Conservation (phyloP, 176 grass and related monocot genomes). For the Phoenix dactylifera region DNA sequence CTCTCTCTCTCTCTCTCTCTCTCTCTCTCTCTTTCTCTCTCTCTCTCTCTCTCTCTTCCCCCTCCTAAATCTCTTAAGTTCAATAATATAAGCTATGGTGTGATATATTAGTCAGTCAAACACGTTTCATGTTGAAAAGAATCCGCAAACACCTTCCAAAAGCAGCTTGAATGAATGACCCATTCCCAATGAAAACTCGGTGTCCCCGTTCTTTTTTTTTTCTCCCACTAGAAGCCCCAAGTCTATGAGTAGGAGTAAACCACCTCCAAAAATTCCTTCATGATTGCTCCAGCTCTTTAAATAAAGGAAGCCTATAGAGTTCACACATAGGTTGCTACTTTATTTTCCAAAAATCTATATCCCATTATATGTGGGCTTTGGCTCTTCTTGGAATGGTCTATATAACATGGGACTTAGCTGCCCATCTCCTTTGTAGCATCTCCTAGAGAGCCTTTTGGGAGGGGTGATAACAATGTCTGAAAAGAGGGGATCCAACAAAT, state of each 20-base stretch:
- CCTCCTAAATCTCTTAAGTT: background rate
- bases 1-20: conserved; percentile 6
- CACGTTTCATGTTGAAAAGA: conserved; percentile 93
- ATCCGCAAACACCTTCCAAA: conserved; percentile 35
- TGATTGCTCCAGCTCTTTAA: conserved; percentile 51
- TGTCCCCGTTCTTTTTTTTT: background rate
- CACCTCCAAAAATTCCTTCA: conserved; percentile 30
- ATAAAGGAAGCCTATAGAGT: conserved; percentile 30
- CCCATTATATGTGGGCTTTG: conserved; percentile 18
- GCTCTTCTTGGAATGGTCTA: background rate
- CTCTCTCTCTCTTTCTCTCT: background rate
- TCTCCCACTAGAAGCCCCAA: conserved; percentile 1
- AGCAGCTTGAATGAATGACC: conserved; percentile 5
- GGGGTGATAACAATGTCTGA: conserved; percentile 39
- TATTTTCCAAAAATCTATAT: background rate
- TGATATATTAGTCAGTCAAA: conserved; percentile 95
- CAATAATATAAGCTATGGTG: conserved; percentile 26
- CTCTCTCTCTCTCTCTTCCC: conserved; percentile 6
- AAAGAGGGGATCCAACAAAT: conserved; percentile 51
- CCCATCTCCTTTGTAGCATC: background rate
- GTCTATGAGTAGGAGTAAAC: conserved; percentile 21
- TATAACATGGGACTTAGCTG: conserved; percentile 1
- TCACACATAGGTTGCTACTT: conserved; percentile 8
- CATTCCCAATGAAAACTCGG: conserved; percentile 8
- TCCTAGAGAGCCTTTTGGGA: background rate